Percentiles rank a stretch among this genome's conserved stretches.
phyloP scores from a whole-genome alignment of 192 early-diverging fungal genomes.

The Chytriomyces sp. region DNA sequence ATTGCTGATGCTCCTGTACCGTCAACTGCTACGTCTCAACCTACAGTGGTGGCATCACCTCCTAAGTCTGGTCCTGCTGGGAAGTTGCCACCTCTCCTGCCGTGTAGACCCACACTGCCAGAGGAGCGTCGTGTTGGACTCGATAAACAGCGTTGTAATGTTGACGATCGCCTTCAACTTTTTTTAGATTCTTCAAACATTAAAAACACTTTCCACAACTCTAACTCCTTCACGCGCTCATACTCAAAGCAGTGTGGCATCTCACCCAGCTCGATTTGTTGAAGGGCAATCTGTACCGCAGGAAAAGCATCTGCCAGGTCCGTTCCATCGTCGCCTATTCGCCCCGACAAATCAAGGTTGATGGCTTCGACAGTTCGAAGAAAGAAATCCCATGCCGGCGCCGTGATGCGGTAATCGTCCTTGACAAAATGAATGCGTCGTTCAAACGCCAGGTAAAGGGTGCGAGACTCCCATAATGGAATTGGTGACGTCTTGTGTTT shows the following conservation, averaged over 20 bases:
- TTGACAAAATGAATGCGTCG: conserved; percentile 35
- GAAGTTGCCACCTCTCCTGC: no score
- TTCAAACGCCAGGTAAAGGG: conserved; percentile 36
- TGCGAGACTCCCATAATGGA: conserved; percentile 27
- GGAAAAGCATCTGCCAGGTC: conserved; percentile 13
- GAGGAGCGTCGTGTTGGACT: background rate
- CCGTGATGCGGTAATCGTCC: conserved; percentile 20
- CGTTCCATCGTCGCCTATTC: conserved; percentile 20
- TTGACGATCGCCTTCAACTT: no score
- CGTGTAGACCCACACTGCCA: background rate
- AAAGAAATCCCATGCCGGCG: conserved; percentile 41
- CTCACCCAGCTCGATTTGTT: conserved; percentile 3
- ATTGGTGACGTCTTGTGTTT: no score
- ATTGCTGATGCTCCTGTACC: no score
- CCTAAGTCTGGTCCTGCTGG: no score
- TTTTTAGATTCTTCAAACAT: background rate
- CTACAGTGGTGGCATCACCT: no score
- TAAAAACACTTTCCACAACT: conserved; percentile 26
- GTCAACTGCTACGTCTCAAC: no score
- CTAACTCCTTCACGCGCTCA: conserved; percentile 31
- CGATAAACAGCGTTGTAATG: no score
- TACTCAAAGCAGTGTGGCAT: conserved; percentile 35
- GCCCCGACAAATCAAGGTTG: conserved; percentile 18
- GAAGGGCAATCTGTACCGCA: background rate
- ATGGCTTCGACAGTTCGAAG: conserved; percentile 35